Percentiles rank a stretch among this genome's conserved stretches.
These are phyloP conservation scores for Vitis vinifera DNA, from an alignment of 164 flowering plant species.

Conservation along the genomic window DNA sequence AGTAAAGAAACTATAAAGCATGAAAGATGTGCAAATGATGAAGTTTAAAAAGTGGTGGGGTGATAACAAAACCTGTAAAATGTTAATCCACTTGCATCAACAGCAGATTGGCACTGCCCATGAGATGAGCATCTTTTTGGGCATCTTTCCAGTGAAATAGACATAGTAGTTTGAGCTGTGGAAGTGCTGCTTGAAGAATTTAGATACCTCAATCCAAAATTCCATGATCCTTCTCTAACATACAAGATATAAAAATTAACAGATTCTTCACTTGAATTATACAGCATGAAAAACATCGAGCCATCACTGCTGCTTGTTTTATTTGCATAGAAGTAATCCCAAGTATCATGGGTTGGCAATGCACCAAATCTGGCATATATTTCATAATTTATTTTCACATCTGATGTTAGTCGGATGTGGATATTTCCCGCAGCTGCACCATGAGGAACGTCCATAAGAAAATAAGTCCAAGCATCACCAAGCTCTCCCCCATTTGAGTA, in stretches of 20 bases:
- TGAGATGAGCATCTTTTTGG: slow-evolving; percentile 74
- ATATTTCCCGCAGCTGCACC: slow-evolving; percentile 90
- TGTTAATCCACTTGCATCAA: slow-evolving; percentile 78
- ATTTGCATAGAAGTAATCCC: slow-evolving; percentile 76
- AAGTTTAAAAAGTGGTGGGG: background rate
- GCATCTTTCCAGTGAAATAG: slow-evolving; percentile 78
- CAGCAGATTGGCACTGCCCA: slow-evolving; percentile 53
- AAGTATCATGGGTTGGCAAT: slow-evolving; percentile 55
- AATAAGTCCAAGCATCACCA: slow-evolving; percentile 71
- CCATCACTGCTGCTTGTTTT: slow-evolving; percentile 58
- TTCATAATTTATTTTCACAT: slow-evolving; percentile 46
- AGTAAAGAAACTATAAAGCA: background rate
- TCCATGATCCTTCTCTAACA: slow-evolving; percentile 86
- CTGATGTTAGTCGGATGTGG: slow-evolving; percentile 55
- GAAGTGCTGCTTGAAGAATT: slow-evolving; percentile 16
- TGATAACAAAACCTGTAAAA: slow-evolving; percentile 58
- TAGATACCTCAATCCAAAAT: slow-evolving; percentile 63
- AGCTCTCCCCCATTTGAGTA: slow-evolving; percentile 32
- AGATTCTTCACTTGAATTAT: slow-evolving; percentile 54
- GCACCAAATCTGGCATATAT: slow-evolving; percentile 83
- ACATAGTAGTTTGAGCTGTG: slow-evolving; percentile 43
- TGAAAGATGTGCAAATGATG: background rate
- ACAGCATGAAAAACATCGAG: slow-evolving; percentile 57
- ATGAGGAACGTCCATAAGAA: slow-evolving; percentile 68
- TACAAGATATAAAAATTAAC: slow-evolving; percentile 69